Base-by-base conservation (phyloP, 75 land plant species). In the Selaginella moellendorffii region DNA sequence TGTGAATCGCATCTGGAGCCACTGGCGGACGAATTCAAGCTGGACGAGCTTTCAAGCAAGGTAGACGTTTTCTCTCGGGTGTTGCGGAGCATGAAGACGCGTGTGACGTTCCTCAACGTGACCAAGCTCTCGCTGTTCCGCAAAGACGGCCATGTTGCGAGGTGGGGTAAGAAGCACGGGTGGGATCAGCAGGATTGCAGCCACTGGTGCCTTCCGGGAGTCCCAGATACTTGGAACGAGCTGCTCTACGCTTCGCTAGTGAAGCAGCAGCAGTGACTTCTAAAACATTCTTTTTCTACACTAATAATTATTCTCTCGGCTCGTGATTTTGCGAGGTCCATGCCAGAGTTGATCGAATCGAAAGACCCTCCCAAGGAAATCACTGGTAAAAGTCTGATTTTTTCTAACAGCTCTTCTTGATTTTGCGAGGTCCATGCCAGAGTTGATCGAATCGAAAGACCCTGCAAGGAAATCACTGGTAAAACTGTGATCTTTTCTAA, bases 181-280 rank as follows among this genome's bases (percentile, higher is more conserved):
- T 5, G 46, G 5, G 14, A 14, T 36, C 28, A 28, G 53, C 82
- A 87, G 72, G 90, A 86, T 59, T 86, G 90, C 72, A 86, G 86
- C 76, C 90, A 86, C 63, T 86, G 90, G 90, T 86, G 90, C 56
- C 76, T 86, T 65, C 90, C 90, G 17, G 90, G 90, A 25, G 77
- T 86, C 19, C 90, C 90, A 23, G 90, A 86, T 71, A 68, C 90
- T 27, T 86, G 90, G 90, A 86, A 86, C 65, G 84, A 86, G 69
- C 63, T 86, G 0, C 65, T 85, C 26, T 85, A 78, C 63, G 70
- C 79, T 26, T 36, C n/a, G n/a, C n/a, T n/a, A n/a, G n/a, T n/a
- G n/a, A n/a, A n/a, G n/a, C n/a, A n/a, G n/a, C n/a, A n/a, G n/a
- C n/a, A n/a, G n/a, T n/a, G n/a, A n/a, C n/a, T n/a, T n/a, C n/a